A percentile compares a stretch with the other conserved stretches of the same genome.
These are phyloP conservation scores for Cordyceps tenuipes DNA, from an alignment of 2,329 filamentous ascomycete genomes.

Conservation along the genomic window DNA sequence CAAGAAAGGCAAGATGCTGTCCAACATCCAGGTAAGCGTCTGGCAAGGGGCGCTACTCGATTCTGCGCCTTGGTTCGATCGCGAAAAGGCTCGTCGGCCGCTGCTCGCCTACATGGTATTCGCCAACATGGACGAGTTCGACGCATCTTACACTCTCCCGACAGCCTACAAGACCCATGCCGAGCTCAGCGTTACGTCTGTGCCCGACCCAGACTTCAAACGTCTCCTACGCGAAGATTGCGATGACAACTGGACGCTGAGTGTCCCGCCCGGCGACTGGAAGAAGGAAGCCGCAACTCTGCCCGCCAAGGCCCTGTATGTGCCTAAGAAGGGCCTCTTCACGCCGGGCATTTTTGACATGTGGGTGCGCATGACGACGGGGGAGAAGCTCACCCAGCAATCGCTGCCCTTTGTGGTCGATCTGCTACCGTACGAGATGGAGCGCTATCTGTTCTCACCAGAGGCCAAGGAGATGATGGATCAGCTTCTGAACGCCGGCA, in stretches of 20 bases:
- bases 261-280: constrained; percentile 9
- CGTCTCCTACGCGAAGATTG: constrained; percentile 4
- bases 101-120: constrained; percentile 27
- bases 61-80: constrained; percentile 23
- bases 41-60: constrained; percentile 25
- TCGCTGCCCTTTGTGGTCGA: constrained; percentile 56
- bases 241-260: constrained; percentile 17
- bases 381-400: constrained; percentile 52
- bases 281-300: background rate
- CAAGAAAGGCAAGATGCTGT: constrained; percentile 27
- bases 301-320: constrained; percentile 1
- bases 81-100: constrained; percentile 19
- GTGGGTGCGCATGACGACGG: constrained; percentile 51
- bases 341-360: constrained; percentile 37
- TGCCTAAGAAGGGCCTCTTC: constrained; percentile 5
- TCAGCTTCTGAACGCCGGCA: background rate
- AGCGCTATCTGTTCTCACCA: constrained; percentile 42
- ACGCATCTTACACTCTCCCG: constrained; percentile 22
- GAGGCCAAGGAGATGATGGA: constrained; percentile 4
- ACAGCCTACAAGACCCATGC: constrained; percentile 19
- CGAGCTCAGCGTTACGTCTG: constrained; percentile 14
- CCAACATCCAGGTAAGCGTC: constrained; percentile 28
- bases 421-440: constrained; percentile 10
- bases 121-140: constrained; percentile 18
- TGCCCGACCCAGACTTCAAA: constrained; percentile 15